These are phyloP conservation scores for Pyrenophora teres DNA, from an alignment of 2,329 filamentous ascomycete genomes.

Conservation along the genomic window DNA sequence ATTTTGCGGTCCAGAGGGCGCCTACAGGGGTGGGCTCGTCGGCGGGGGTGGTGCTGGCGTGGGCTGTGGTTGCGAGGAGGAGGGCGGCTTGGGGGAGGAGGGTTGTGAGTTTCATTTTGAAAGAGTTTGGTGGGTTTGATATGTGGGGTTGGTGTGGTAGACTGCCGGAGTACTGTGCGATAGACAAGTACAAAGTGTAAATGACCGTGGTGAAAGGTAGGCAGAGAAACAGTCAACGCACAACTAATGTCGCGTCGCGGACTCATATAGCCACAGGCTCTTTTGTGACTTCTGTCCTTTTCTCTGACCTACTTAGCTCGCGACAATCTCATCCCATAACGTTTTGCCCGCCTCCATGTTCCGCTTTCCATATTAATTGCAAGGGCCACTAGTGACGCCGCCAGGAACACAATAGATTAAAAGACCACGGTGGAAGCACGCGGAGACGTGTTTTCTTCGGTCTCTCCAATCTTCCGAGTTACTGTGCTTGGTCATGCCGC, in stretches of 20 bases:
- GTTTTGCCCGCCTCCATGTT: constrained; percentile 10
- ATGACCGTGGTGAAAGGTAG: not conserved
- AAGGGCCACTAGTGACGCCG: constrained; percentile 12
- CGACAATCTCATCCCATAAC: not conserved
- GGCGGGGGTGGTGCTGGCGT: constrained; percentile 11
- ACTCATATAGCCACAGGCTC: not conserved
- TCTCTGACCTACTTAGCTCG: not conserved
- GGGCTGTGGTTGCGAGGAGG: constrained; percentile 14
- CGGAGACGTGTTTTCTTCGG: not conserved
- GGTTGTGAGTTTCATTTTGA: constrained; percentile 1
- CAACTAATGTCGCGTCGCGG: no score
- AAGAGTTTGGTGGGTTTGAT: constrained; percentile 19
- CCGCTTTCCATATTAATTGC: constrained; percentile 25
- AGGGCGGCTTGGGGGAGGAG: constrained; percentile 11
- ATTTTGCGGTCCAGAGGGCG: constrained; percentile 39
- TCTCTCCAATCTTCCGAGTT: no score
- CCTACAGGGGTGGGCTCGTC: constrained; percentile 38
- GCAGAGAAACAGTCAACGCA: no score
- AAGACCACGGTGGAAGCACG: constrained; percentile 22
- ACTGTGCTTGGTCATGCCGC: no score
- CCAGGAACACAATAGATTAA: constrained; percentile 25
- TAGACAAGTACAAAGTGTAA: no score
- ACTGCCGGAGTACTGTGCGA: no score
- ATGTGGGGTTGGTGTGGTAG: not conserved
- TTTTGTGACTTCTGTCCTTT: constrained; percentile 24